Conservation (phyloP, 176 grass and related monocot species). For the Alopecurus myosuroides region DNA sequence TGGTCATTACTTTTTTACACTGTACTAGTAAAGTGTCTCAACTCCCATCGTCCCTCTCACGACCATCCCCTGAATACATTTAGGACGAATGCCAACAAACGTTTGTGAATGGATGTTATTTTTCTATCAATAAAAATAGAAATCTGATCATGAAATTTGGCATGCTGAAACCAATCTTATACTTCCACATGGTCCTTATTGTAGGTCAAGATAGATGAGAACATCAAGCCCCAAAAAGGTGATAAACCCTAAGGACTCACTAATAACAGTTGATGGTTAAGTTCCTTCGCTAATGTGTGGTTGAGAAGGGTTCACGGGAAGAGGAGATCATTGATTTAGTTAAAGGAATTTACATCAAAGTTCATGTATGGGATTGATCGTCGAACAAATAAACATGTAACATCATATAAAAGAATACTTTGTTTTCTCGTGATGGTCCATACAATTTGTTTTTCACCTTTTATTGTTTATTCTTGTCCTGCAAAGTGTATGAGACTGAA, state of each 20-base stretch:
- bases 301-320: slow-evolving; percentile 10
- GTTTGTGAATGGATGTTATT: not conserved
- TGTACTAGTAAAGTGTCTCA: not conserved
- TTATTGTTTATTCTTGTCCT: not conserved
- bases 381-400: slow-evolving; percentile 1
- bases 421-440: slow-evolving; percentile 3
- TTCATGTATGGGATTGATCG: not conserved
- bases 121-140: not conserved
- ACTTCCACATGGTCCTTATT: slow-evolving; percentile 48
- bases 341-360: not conserved
- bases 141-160: slow-evolving; percentile 8
- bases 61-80: not conserved
- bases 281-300: slow-evolving; percentile 11
- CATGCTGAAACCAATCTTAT: slow-evolving; percentile 41
- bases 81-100: not conserved
- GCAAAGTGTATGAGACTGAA: not conserved
- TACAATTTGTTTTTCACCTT: not conserved
- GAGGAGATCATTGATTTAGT: not conserved
- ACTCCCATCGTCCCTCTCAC: not conserved
- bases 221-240: slow-evolving; percentile 72
- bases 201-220: slow-evolving; percentile 99
- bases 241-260: slow-evolving; percentile 36
- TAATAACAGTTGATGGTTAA: slow-evolving; percentile 41
- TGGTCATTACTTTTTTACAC: not conserved
- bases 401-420: not conserved